These are phyloP conservation scores for Trypethelium eluteriae DNA, from an alignment of 495 filamentous ascomycete genomes.

Conservation along the genomic window DNA sequence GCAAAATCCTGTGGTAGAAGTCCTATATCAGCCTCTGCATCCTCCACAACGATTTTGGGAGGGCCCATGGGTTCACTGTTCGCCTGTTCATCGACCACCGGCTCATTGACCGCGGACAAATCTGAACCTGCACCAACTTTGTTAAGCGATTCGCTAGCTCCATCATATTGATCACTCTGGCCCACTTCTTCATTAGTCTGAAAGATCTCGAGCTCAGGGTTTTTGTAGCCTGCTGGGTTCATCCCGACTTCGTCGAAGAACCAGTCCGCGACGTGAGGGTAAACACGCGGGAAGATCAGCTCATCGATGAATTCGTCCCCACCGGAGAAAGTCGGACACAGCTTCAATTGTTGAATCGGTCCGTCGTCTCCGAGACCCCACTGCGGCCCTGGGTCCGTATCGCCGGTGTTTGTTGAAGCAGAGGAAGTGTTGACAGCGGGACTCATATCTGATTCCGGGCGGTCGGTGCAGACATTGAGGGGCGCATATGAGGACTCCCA, in stretches of 20 bases:
- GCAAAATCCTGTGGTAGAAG: background rate
- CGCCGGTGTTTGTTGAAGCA: background rate
- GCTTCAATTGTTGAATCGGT: too few relatives aligned
- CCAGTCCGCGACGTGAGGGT: background rate
- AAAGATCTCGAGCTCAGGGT: constrained; percentile 7
- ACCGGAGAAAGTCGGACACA: constrained; percentile 2
- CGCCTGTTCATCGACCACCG: background rate
- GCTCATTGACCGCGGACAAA: too few relatives aligned
- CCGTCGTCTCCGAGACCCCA: background rate
- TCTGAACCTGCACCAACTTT: background rate
- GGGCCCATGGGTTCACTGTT: background rate
- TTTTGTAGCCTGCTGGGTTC: constrained; percentile 3
- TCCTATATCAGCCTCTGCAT: background rate
- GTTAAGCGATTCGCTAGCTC: background rate
- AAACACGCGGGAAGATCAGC: constrained; percentile 1
- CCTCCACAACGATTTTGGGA: background rate
- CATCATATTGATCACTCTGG: background rate
- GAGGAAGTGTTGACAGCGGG: background rate
- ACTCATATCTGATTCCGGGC: background rate
- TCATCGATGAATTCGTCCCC: background rate
- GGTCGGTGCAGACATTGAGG: background rate
- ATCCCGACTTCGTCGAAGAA: constrained; percentile 7
- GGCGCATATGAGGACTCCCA: constrained; percentile 10
- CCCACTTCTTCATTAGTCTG: background rate
- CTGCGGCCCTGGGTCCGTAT: background rate